These are phyloP conservation scores for Moniliophthora roreri DNA, from an alignment of 1,284 basidiomycete genomes.

Conservation along the genomic window DNA sequence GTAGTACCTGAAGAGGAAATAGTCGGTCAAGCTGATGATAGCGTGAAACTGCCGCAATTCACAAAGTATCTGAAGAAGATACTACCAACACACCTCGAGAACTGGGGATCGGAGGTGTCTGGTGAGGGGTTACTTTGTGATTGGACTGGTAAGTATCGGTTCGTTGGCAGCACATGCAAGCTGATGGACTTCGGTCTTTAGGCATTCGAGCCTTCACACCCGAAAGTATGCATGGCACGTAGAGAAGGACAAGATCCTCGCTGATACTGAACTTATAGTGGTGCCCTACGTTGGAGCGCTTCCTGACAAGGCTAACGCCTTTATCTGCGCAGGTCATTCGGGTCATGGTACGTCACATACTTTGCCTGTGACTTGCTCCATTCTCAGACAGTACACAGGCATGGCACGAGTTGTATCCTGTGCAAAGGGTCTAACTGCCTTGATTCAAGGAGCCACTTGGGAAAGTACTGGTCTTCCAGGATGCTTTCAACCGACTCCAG, in stretches of 20 bases:
- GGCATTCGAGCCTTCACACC: conserved; percentile 10
- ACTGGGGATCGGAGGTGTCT: background rate
- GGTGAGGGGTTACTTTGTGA: background rate
- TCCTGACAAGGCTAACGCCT: conserved; percentile 7
- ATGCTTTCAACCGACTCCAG: conserved; percentile 7
- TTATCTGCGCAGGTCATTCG: conserved; percentile 11
- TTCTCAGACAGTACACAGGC: background rate
- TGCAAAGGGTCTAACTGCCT: conserved; percentile 7
- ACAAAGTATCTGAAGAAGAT: background rate
- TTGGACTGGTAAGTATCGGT: background rate
- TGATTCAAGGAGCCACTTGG: conserved; percentile 9
- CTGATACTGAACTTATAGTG: background rate
- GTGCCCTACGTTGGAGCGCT: conserved; percentile 10
- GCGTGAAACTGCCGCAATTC: background rate
- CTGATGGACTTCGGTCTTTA: background rate
- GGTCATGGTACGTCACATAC: conserved; percentile 5
- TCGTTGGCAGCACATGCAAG: too few species aligned
- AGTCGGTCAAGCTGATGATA: background rate
- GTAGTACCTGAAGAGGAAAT: too few species aligned
- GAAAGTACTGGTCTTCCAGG: conserved; percentile 6
- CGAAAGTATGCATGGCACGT: conserved; percentile 5
- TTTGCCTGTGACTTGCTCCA: background rate
- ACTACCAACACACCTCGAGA: background rate
- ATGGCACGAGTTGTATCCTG: conserved; percentile 13
- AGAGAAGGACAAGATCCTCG: background rate